phyloP scores from a whole-genome alignment of 768 basidiomycete genomes.

The Russula vinacea region DNA sequence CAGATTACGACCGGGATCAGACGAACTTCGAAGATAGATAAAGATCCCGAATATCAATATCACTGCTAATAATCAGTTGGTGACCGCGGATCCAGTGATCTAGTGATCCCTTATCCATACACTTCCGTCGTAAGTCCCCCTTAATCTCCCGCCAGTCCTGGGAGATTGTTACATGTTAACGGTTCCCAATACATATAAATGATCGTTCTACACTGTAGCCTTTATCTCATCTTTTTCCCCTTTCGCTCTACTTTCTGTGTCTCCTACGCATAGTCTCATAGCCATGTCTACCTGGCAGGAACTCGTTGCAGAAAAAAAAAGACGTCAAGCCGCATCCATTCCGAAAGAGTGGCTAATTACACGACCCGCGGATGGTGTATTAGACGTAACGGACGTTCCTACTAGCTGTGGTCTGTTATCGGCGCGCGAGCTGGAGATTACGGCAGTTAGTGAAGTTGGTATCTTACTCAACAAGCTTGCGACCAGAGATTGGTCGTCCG shows the following conservation, averaged over 20 bases:
- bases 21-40: background rate
- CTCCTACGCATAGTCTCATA: too few species aligned
- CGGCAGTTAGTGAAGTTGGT: constrained; percentile 46
- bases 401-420: constrained; percentile 56
- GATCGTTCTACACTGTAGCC: too few species aligned
- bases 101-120: background rate
- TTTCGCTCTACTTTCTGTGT: too few species aligned
- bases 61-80: too few species aligned
- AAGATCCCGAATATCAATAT: background rate
- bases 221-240: too few species aligned
- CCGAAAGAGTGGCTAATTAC: constrained; percentile 62
- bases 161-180: too few species aligned
- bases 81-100: too few species aligned
- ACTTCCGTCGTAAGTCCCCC: background rate
- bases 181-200: too few species aligned
- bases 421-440: constrained; percentile 56
- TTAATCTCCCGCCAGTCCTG: too few species aligned
- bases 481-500: constrained; percentile 53
- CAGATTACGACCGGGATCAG: background rate
- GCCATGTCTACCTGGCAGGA: constrained; percentile 25
- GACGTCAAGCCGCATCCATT: constrained; percentile 50
- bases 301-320: constrained; percentile 28
- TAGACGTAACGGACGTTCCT: constrained; percentile 56
- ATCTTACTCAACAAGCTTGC: constrained; percentile 54
- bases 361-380: constrained; percentile 45